Evolutionary conservation across 306 rosid genomes (phyloP).

Genomic region (Gillenia trifoliata): DNA sequence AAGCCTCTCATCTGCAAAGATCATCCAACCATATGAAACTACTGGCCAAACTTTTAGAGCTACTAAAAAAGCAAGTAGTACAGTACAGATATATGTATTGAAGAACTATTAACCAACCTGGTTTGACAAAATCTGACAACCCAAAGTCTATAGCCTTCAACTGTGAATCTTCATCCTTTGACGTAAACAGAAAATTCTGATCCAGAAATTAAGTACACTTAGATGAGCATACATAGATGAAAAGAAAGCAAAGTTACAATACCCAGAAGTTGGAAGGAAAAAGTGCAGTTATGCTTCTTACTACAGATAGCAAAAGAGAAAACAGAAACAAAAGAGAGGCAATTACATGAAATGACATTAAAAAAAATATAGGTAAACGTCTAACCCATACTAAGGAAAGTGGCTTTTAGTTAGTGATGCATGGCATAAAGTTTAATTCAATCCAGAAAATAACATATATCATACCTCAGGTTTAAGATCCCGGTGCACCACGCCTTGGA

Average conservation of each 20-base stretch:
- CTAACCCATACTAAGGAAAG: not conserved
- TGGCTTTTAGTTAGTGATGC: not conserved
- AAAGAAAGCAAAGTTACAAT: constrained; percentile 6
- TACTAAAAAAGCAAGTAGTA: not conserved
- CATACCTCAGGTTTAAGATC: constrained; percentile 95
- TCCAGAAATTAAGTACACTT: constrained; percentile 31
- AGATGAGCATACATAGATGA: constrained; percentile 15
- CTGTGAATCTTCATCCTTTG: constrained; percentile 81
- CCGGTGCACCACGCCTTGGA: constrained; percentile 95
- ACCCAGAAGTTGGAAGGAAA: constrained; percentile 9
- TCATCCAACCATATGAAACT: constrained; percentile 18
- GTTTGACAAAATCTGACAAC: constrained; percentile 86
- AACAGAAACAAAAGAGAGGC: not conserved
- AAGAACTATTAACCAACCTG: constrained; percentile 42
- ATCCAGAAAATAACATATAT: not conserved
- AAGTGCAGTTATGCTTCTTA: not conserved
- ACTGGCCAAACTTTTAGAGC: constrained; percentile 2
- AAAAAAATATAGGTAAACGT: not conserved
- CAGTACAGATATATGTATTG: not conserved
- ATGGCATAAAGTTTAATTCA: not conserved
- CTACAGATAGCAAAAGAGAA: not conserved
- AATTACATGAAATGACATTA: not conserved
- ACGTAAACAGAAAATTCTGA: constrained; percentile 78
- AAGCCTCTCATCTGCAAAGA: constrained; percentile 79
- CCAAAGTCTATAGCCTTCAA: constrained; percentile 98